These are phyloP conservation scores for Rutstroemia sp. DNA, from an alignment of 2,329 filamentous ascomycete species.

Conservation along the genomic window DNA sequence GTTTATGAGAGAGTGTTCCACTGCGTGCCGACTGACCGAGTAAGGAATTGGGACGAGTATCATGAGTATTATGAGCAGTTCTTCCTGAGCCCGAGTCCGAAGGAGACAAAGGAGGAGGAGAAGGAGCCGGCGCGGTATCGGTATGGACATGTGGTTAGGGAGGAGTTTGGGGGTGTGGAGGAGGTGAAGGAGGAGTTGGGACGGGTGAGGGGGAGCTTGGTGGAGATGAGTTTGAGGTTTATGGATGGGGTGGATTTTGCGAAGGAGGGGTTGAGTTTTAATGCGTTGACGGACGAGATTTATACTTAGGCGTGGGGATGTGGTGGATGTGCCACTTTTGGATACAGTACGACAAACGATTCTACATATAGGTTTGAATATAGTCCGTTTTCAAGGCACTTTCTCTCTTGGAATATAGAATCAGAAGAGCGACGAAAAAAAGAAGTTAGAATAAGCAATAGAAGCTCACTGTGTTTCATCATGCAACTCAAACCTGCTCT, in stretches of 20 bases:
- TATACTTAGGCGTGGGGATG: slow-evolving; percentile 44
- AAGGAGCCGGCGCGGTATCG: slow-evolving; percentile 54
- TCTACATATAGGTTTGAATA: too few species aligned
- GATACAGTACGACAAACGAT: too few species aligned
- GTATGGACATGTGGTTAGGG: slow-evolving; percentile 81
- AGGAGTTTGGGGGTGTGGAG: slow-evolving; percentile 69
- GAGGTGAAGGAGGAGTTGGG: slow-evolving; percentile 65
- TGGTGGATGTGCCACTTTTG: too few species aligned
- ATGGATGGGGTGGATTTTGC: slow-evolving; percentile 79
- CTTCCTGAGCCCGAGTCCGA: slow-evolving; percentile 51
- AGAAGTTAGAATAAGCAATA: too few species aligned
- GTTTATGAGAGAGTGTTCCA: slow-evolving; percentile 80
- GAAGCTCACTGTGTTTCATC: too few species aligned
- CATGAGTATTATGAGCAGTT: slow-evolving; percentile 60
- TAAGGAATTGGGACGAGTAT: slow-evolving; percentile 66
- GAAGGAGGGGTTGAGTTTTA: slow-evolving; percentile 67
- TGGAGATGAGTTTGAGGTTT: slow-evolving; percentile 90
- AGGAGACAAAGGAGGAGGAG: slow-evolving; percentile 31
- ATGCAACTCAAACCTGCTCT: too few species aligned
- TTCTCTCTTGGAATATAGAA: too few species aligned
- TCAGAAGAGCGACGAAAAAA: too few species aligned
- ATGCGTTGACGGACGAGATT: slow-evolving; percentile 63
- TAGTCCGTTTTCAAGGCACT: too few species aligned
- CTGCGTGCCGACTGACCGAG: slow-evolving; percentile 60
- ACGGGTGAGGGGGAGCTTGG: slow-evolving; percentile 60